A percentile compares a stretch with the other conserved stretches of the same genome.
These are phyloP conservation scores for Laetiporus sulphureus DNA, from an alignment of 1,284 basidiomycete species.

Conservation along the genomic window DNA sequence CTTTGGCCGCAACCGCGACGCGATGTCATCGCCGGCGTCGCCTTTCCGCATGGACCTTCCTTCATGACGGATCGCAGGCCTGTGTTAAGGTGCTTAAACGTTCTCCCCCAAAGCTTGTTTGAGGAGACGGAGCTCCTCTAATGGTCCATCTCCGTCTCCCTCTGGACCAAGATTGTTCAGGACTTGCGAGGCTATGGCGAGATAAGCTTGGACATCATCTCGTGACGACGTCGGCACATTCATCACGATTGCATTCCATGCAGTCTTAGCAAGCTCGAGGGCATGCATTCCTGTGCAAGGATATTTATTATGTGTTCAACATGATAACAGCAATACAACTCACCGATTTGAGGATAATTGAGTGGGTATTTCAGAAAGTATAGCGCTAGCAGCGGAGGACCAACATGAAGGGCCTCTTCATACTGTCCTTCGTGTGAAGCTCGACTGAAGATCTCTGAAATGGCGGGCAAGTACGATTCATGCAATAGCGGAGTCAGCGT, in stretches of 20 bases:
- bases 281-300: slow-evolving; percentile 53
- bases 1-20: too few relatives aligned
- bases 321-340: slow-evolving; percentile 16
- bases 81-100: too few relatives aligned
- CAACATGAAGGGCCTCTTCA: slow-evolving; percentile 43
- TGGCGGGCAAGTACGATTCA: slow-evolving; percentile 48
- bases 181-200: slow-evolving; percentile 36
- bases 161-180: slow-evolving; percentile 46
- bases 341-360: slow-evolving; percentile 75
- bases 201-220: slow-evolving; percentile 25
- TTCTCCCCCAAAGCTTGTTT: too few relatives aligned
- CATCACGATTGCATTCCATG: slow-evolving; percentile 51
- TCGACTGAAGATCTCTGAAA: slow-evolving; percentile 58
- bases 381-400: slow-evolving; percentile 51
- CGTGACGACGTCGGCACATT: slow-evolving; percentile 10
- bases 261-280: slow-evolving; percentile 67
- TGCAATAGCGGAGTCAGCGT: slow-evolving; percentile 39
- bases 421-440: slow-evolving; percentile 59
- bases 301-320: background rate
- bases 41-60: too few relatives aligned
- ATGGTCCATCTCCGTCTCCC: slow-evolving; percentile 54
- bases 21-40: too few relatives aligned
- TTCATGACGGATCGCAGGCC: too few relatives aligned
- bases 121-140: slow-evolving; percentile 44
- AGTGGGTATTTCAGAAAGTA: slow-evolving; percentile 63